Evolutionary conservation across 2,329 filamentous ascomycete genomes (phyloP).

Genomic region (Colletotrichum orbiculare): DNA sequence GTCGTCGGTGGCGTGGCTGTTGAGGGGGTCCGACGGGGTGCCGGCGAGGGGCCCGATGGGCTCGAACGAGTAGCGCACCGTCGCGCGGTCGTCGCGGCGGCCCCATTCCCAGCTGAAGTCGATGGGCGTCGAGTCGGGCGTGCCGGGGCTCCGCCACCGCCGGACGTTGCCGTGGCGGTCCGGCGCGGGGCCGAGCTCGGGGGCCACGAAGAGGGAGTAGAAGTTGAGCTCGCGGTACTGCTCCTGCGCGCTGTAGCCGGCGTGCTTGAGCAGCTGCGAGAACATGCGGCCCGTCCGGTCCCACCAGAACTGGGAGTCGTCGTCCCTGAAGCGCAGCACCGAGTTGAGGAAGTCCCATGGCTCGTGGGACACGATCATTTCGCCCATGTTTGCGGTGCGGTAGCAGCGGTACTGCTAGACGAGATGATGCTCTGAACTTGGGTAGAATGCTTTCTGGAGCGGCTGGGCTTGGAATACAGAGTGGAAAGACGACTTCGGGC

Average conservation of each 20-base stretch:
- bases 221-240: slow-evolving; percentile 35
- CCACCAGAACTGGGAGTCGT: slow-evolving; percentile 35
- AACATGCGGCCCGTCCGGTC: slow-evolving; percentile 32
- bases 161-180: slow-evolving; percentile 29
- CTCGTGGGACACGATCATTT: slow-evolving; percentile 31
- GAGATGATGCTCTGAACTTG: neutral
- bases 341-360: slow-evolving; percentile 35
- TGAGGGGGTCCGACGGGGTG: slow-evolving; percentile 30
- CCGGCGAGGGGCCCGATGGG: slow-evolving; percentile 29
- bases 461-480: neutral
- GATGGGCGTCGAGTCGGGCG: slow-evolving; percentile 30
- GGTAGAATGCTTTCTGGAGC: neutral
- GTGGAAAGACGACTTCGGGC: neutral
- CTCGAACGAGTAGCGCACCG: slow-evolving; percentile 29
- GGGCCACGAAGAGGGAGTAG: slow-evolving; percentile 34
- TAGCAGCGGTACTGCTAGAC: neutral
- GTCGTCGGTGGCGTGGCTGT: slow-evolving; percentile 29
- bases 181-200: slow-evolving; percentile 30
- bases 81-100: neutral
- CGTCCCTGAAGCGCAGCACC: slow-evolving; percentile 29
- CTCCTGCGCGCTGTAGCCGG: slow-evolving; percentile 29
- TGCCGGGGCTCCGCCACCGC: slow-evolving; percentile 30
- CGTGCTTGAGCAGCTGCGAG: slow-evolving; percentile 29
- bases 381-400: slow-evolving; percentile 23
- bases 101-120: slow-evolving; percentile 37